These are phyloP conservation scores for Senecio squalidus DNA, from an alignment of 140 eudicot genomes.

Conservation along the genomic window DNA sequence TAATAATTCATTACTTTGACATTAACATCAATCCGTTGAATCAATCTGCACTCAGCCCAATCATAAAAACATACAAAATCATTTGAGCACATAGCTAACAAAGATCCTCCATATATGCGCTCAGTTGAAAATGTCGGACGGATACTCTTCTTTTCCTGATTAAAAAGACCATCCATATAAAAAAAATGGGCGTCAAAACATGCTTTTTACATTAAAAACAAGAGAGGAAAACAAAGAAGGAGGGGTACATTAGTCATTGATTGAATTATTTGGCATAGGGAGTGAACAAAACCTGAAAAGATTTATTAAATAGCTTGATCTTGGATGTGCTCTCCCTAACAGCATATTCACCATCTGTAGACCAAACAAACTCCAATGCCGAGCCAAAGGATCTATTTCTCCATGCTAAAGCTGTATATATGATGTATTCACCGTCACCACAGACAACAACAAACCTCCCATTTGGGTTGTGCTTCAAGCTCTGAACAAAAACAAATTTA, in stretches of 20 bases:
- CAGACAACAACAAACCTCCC: conserved; percentile 98
- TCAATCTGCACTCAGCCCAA: conserved; percentile 95
- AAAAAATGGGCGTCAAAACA: neutral
- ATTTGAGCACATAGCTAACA: conserved; percentile 89
- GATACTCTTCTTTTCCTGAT: conserved; percentile 91
- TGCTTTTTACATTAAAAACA: conserved; percentile 5
- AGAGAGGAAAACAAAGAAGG: neutral
- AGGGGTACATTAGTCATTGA: neutral
- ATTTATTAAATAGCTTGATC: conserved; percentile 79
- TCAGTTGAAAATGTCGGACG: conserved; percentile 94
- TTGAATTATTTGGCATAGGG: conserved; percentile 3
- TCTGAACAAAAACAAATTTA: conserved; percentile 39
- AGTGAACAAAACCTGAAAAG: conserved; percentile 61
- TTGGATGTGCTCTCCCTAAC: conserved; percentile 93
- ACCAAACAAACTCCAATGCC: conserved; percentile 96
- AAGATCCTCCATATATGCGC: conserved; percentile 73
- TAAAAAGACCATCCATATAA: conserved; percentile 9
- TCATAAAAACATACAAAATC: conserved; percentile 94
- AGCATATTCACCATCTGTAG: conserved; percentile 96
- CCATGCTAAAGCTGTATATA: conserved; percentile 97
- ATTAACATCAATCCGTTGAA: conserved; percentile 78
- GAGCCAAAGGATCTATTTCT: conserved; percentile 97
- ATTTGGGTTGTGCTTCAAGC: conserved; percentile 94
- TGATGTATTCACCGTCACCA: conserved; percentile 97
- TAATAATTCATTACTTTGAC: conserved; percentile 53